A percentile compares a stretch with the other conserved stretches of the same genome.
These are phyloP conservation scores for Cladosporium sp. DNA, from an alignment of 2,329 filamentous ascomycete species.

Conservation along the genomic window DNA sequence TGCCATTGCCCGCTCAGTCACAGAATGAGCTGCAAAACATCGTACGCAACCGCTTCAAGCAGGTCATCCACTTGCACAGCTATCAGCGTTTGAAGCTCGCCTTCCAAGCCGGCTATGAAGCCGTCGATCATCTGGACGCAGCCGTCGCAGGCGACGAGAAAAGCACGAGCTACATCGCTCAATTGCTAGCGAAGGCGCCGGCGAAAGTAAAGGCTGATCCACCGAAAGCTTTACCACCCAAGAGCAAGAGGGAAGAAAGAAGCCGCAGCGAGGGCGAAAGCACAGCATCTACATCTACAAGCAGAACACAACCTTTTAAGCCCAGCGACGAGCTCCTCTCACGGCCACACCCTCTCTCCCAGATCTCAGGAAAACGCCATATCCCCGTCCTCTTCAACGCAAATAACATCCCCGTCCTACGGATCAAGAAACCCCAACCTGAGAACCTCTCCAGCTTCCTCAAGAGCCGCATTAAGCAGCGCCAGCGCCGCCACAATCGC, in stretches of 20 bases:
- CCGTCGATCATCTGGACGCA: conserved; percentile 42
- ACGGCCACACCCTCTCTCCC: conserved; percentile 25
- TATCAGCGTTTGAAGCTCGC: conserved; percentile 57
- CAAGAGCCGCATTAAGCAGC: conserved; percentile 45
- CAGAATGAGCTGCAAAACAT: conserved; percentile 52
- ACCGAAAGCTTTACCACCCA: not conserved
- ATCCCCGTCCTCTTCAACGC: conserved; percentile 58
- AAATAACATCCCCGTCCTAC: conserved; percentile 58
- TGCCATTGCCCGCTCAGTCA: conserved; percentile 12
- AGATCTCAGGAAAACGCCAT: conserved; percentile 49
- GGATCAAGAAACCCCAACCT: conserved; percentile 63
- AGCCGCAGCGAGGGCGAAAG: not conserved
- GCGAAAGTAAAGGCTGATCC: conserved; percentile 18
- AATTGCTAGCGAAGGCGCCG: conserved; percentile 26
- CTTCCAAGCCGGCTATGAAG: conserved; percentile 65
- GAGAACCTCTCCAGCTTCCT: conserved; percentile 55
- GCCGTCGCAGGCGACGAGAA: conserved; percentile 31
- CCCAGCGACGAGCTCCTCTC: conserved; percentile 16
- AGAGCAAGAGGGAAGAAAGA: conserved; percentile 14
- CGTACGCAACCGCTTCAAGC: conserved; percentile 59
- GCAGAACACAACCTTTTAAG: not conserved
- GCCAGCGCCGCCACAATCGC: conserved; percentile 39
- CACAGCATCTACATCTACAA: not conserved
- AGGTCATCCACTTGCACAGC: conserved; percentile 57
- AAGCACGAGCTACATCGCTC: conserved; percentile 24